These are phyloP conservation scores for Candida tallmaniae DNA, from an alignment of 805 yeast species.

Conservation along the genomic window DNA sequence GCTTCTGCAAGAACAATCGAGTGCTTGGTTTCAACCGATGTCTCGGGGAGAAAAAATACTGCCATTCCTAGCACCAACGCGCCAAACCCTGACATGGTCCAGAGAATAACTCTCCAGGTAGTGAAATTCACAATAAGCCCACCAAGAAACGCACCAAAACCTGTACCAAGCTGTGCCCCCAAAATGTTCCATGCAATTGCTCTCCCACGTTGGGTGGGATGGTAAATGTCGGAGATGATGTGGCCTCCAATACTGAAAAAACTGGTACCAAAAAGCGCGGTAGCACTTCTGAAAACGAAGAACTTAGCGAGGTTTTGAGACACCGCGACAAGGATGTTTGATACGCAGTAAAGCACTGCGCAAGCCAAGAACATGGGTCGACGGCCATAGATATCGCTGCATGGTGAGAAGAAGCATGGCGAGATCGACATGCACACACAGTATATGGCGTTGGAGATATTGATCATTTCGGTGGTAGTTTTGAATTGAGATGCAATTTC, in stretches of 20 bases:
- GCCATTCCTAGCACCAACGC: slow-evolving; percentile 29
- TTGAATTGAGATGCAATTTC: slow-evolving; percentile 42
- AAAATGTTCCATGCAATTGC: slow-evolving; percentile 46
- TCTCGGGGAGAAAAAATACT: slow-evolving; percentile 43
- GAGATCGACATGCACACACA: slow-evolving; percentile 50
- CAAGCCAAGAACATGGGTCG: slow-evolving; percentile 42
- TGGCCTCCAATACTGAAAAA: slow-evolving; percentile 52
- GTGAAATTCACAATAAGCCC: slow-evolving; percentile 49
- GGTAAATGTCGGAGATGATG: slow-evolving; percentile 47
- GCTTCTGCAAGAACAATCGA: slow-evolving; percentile 18
- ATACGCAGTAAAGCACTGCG: slow-evolving; percentile 21
- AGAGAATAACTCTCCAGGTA: slow-evolving; percentile 51
- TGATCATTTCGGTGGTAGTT: slow-evolving; percentile 45
- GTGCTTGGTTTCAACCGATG: slow-evolving; percentile 28
- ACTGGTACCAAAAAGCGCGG: slow-evolving; percentile 54
- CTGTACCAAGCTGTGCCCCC: slow-evolving; percentile 53
- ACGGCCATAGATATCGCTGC: slow-evolving; percentile 52
- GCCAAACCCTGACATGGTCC: slow-evolving; percentile 44
- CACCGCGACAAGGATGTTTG: slow-evolving; percentile 34
- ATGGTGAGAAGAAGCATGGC: slow-evolving; percentile 47
- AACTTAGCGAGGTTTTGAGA: slow-evolving; percentile 52
- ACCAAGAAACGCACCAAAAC: slow-evolving; percentile 50
- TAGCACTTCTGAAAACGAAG: slow-evolving; percentile 44
- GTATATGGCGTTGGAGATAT: slow-evolving; percentile 47
- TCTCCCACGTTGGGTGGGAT: slow-evolving; percentile 47